Base-by-base conservation (phyloP, 2,329 filamentous ascomycete species). In the Polytolypa hystricis region DNA sequence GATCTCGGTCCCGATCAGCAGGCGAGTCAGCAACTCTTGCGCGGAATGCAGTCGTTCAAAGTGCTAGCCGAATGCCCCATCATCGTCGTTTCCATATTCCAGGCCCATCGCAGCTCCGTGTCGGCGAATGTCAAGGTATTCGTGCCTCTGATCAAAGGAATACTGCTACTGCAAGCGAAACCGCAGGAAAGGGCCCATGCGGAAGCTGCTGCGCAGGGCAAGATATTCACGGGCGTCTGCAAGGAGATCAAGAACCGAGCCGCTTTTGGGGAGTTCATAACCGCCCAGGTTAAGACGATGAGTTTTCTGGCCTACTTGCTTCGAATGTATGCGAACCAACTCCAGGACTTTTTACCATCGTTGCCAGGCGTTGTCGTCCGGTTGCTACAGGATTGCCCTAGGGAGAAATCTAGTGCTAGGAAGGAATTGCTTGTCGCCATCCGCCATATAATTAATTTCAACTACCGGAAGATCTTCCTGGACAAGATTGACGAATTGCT, bases 41-140 rank as follows among this genome's bases (percentile, higher is more conserved):
- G 85, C 60, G 91, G 91, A 19, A 95, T 95, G 84, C 85, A 94
- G 56, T 98, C 91, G 1, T 98, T 99, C 73, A 98, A 96, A 60
- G 89, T 98, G 16, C 73, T 98, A 4, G 86, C 89, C 1, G 91
- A 99, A 58, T 98, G 91, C 50, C 91, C 91, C 0, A 99, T 99
- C 35, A 96, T 98, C 27, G 91, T 99, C 3, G 91, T 98, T 1
- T 96, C 89, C 3, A 84, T 98, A 46, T 96, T 98, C 57, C 91
- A 98, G 62, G 82, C 89, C 4, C 91, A 98, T 52, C 77, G 87
- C 33, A 69, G 64, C 31, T 81, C 81, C 4, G 89, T 94, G 2
- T 69, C 77, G 25, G 73, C 79, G 38, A 95, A 95, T 51, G 87
- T 98, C 34, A 86, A 84, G 62, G 73, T 80, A 7, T 96, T 99